Conservation (phyloP, 169 alveolate genomes). For the Theileria equi region DNA sequence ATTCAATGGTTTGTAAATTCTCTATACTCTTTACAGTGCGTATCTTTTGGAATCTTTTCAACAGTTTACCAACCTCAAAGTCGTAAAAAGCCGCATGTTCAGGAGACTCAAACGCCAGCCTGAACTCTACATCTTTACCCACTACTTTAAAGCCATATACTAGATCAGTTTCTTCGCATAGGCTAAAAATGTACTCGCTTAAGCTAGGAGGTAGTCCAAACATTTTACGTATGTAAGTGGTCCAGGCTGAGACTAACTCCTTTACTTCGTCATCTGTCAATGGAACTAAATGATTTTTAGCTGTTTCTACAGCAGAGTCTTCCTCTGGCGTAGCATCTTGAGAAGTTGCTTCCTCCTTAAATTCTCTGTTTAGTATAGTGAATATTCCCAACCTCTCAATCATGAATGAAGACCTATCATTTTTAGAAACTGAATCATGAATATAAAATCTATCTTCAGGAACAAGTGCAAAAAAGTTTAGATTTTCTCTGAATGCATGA, state of each 20-base stretch:
- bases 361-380: slow-evolving; percentile 6
- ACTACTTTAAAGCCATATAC: neutral
- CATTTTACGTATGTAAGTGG: slow-evolving; percentile 31
- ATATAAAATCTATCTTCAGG: slow-evolving; percentile 9
- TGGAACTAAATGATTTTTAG: too few relatives aligned
- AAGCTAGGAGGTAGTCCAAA: slow-evolving; percentile 30
- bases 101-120: slow-evolving; percentile 12
- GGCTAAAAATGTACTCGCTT: slow-evolving; percentile 8
- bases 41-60: neutral
- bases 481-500: slow-evolving; percentile 13
- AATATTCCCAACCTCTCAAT: slow-evolving; percentile 33
- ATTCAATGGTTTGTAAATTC: slow-evolving; percentile 7
- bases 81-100: slow-evolving; percentile 37
- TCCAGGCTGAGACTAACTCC: slow-evolving; percentile 35
- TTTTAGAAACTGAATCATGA: slow-evolving; percentile 19
- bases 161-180: neutral
- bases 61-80: slow-evolving; percentile 24
- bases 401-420: slow-evolving; percentile 14
- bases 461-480: slow-evolving; percentile 21
- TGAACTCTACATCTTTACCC: neutral
- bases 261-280: slow-evolving; percentile 14
- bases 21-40: neutral
- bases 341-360: neutral
- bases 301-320: neutral
- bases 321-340: neutral